A percentile compares a stretch with the other conserved stretches of the same genome.
phyloP scores from a whole-genome alignment of 768 basidiomycete genomes.

The Podaxis sp. region DNA sequence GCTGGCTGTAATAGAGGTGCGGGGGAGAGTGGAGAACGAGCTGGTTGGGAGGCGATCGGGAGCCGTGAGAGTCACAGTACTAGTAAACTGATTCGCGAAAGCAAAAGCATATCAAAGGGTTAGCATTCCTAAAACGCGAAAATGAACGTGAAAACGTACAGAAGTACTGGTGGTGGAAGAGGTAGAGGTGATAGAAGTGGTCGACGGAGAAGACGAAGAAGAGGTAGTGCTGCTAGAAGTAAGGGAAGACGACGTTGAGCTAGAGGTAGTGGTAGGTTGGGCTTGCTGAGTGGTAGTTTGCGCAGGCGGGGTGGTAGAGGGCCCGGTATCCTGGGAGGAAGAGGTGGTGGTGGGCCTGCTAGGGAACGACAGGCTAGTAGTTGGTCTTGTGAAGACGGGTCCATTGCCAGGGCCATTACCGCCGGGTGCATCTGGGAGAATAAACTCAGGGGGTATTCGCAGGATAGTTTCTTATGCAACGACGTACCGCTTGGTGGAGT shows the following conservation, averaged over 20 bases:
- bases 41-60: constrained; percentile 4
- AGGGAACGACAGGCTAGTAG: neutral
- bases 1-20: constrained; percentile 8
- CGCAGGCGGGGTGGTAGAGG: constrained; percentile 17
- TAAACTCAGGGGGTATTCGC: neutral
- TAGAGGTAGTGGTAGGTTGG: constrained; percentile 1
- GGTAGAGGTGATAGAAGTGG: constrained; percentile 3
- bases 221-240: constrained; percentile 16
- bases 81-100: constrained; percentile 14
- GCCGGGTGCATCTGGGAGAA: neutral
- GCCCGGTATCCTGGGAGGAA: constrained; percentile 1
- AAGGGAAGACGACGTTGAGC: constrained; percentile 17
- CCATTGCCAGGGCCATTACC: neutral
- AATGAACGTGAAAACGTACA: too few species aligned
- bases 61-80: constrained; percentile 15
- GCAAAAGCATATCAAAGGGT: neutral
- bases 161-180: too few species aligned
- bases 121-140: neutral
- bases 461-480: neutral
- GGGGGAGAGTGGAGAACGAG: constrained; percentile 6
- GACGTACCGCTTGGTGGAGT: neutral
- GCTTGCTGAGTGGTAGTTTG: neutral
- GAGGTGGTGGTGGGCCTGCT: neutral
- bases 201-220: constrained; percentile 19
- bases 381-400: neutral